A percentile compares a stretch with the other conserved stretches of the same genome.
Conservation (phyloP, 1,284 basidiomycete genomes). For the Boletus sp. region DNA sequence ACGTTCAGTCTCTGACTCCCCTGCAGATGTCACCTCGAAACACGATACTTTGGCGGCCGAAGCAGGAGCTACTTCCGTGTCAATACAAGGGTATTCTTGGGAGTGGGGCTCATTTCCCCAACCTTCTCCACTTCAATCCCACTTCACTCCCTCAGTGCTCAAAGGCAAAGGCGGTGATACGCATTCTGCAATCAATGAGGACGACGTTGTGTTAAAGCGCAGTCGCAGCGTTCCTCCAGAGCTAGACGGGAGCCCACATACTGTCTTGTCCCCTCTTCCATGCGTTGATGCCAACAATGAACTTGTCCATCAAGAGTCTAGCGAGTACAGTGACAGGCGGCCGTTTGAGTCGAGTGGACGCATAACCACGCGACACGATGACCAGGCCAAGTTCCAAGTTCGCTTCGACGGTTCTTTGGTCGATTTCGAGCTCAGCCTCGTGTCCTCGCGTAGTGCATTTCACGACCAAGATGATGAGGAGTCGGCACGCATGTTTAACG, state of each 20-base stretch:
- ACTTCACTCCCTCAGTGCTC: slow-evolving; percentile 46
- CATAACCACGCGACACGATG: slow-evolving; percentile 52
- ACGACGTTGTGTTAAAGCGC: slow-evolving; percentile 39
- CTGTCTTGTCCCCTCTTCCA: slow-evolving; percentile 39
- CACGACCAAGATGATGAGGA: slow-evolving; percentile 52
- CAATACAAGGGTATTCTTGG: slow-evolving; percentile 75
- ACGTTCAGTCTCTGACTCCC: slow-evolving; percentile 35
- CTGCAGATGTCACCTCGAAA: slow-evolving; percentile 19
- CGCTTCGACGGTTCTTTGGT: slow-evolving; percentile 57
- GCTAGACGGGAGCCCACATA: slow-evolving; percentile 47
- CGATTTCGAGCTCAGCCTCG: slow-evolving; percentile 66
- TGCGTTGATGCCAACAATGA: slow-evolving; percentile 36
- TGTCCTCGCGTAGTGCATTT: slow-evolving; percentile 41
- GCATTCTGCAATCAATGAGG: slow-evolving; percentile 33
- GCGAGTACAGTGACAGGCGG: slow-evolving; percentile 14
- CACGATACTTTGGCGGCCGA: slow-evolving; percentile 14
- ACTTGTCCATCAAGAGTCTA: slow-evolving; percentile 1
- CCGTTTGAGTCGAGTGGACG: slow-evolving; percentile 55
- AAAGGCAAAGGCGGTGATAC: slow-evolving; percentile 25
- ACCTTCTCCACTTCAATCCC: slow-evolving; percentile 63
- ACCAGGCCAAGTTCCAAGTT: slow-evolving; percentile 58
- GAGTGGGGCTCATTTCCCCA: slow-evolving; percentile 88
- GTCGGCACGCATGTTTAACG: slow-evolving; percentile 55
- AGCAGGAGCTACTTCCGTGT: slow-evolving; percentile 8
- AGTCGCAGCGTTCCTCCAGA: slow-evolving; percentile 62